A percentile compares a stretch with the other conserved stretches of the same genome.
These are phyloP conservation scores for Torulaspora maleeae DNA, from an alignment of 805 yeast species.

Conservation along the genomic window DNA sequence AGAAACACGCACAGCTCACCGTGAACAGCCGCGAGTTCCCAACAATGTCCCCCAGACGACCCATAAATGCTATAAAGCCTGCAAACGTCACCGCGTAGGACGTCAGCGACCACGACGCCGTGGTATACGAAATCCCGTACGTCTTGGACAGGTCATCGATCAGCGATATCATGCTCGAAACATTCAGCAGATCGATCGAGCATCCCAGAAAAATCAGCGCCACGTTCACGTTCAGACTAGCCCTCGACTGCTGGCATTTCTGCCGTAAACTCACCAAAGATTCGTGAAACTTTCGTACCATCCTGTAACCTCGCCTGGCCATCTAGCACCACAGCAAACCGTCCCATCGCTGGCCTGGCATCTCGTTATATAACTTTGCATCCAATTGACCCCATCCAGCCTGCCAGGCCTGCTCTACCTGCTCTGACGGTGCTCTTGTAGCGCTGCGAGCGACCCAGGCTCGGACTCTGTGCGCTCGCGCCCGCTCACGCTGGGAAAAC, in stretches of 20 bases:
- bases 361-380: background rate
- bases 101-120: constrained; percentile 39
- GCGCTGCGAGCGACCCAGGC: background rate
- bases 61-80: constrained; percentile 41
- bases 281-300: too few relatives aligned
- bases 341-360: background rate
- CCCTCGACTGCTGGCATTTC: constrained; percentile 11
- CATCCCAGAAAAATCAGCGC: constrained; percentile 12
- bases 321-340: background rate
- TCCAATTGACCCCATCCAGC: background rate
- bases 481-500: too few relatives aligned
- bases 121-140: constrained; percentile 15
- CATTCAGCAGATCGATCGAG: constrained; percentile 22
- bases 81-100: constrained; percentile 44
- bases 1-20: constrained; percentile 23
- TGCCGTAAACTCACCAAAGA: background rate
- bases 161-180: constrained; percentile 22
- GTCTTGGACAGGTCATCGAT: constrained; percentile 16
- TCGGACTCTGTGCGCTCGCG: background rate
- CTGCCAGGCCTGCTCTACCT: too few relatives aligned
- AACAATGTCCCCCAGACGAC: constrained; percentile 41
- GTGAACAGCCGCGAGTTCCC: constrained; percentile 38
- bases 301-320: too few relatives aligned
- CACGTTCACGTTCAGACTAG: constrained; percentile 17
- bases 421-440: background rate